Conservation (phyloP, 1,284 basidiomycete genomes). For the Rhodotorula sp. region DNA sequence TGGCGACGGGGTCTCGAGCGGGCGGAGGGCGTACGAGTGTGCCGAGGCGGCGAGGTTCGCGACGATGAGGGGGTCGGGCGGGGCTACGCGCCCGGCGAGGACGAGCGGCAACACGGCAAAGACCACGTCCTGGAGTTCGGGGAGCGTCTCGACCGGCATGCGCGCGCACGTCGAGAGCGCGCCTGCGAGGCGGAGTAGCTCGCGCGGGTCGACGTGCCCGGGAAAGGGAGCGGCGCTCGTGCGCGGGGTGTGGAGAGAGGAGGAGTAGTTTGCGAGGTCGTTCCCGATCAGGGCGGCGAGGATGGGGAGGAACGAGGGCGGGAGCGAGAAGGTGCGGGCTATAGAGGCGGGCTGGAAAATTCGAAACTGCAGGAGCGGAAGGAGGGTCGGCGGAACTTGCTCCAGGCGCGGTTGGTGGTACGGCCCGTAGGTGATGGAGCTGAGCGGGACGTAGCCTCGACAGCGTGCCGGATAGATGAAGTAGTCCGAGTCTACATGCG, state of each 20-base stretch:
- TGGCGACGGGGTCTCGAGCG: conserved; percentile 13
- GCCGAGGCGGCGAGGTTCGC: conserved; percentile 27
- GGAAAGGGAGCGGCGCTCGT: conserved; percentile 19
- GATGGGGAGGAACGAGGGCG: conserved; percentile 72
- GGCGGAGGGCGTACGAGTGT: conserved; percentile 15
- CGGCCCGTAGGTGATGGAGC: conserved; percentile 50
- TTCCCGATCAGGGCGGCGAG: conserved; percentile 84
- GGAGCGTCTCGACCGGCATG: conserved; percentile 10
- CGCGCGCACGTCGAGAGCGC: conserved; percentile 3
- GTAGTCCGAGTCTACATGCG: conserved; percentile 34
- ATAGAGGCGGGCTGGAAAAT: conserved; percentile 67
- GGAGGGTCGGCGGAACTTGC: neutral
- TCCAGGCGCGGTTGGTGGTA: conserved; percentile 17
- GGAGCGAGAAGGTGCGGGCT: conserved; percentile 67
- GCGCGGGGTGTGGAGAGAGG: conserved; percentile 43
- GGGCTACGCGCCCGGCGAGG: neutral
- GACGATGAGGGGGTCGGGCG: conserved; percentile 17
- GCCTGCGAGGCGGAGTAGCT: conserved; percentile 17
- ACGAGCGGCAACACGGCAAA: conserved; percentile 13
- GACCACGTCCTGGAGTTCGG: conserved; percentile 23
- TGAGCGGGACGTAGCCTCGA: conserved; percentile 44
- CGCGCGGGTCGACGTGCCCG: conserved; percentile 13
- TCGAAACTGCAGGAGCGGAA: conserved; percentile 53
- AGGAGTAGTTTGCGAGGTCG: conserved; percentile 65
- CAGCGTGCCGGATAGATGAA: conserved; percentile 35